Evolutionary conservation across 1,284 basidiomycete genomes (phyloP), one percentile per base, ranked within the genome.

Genomic region (Ceratobasidium sp.): DNA sequence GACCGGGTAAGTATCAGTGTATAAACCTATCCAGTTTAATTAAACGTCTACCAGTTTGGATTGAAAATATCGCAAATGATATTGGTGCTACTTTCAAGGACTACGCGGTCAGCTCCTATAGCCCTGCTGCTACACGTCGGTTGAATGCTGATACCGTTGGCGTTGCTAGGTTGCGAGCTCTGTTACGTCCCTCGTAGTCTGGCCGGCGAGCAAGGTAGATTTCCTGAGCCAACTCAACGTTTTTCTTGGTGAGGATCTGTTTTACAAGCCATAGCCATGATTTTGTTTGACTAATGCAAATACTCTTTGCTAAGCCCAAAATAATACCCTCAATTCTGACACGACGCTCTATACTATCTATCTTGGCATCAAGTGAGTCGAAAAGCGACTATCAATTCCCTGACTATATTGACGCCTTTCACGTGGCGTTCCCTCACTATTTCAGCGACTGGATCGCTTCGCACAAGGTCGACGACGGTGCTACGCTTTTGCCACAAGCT

Each of bases 341-440:
- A 82, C 81, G 4, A 85, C 84, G 3, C 79, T 85, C 8, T 85
- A 83, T 65, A 80, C 81, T 11, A 77, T 83, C 14, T 83, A 83
- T 79, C 84, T 84, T 60, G 83, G 83, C 11, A 84, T 67, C 33
- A 67, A 67, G 65, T 67, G 33, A 2, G 65, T 41, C 50, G 44
- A 44, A 67, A 11, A 41, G 11, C 36, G 36, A 5, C 36, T 11
- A 41, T 11, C 11, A 41, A 41, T 41, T 5, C 11, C 11, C 11
- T 41, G 36, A 11, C 36, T 11, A 5, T 41, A 41, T 19, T 41
- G 33, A 22, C 29, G 14, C 7, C 8, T 22, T 59, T 59, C 56
- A 31, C n/a, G 15, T 41, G 9, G 22, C 19, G 15, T 36, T 36
- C 17, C 31, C 14, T 27, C 29, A 15, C 24, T 65, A 33, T 44